A percentile compares a stretch with the other conserved stretches of the same genome.
These are phyloP conservation scores for Acacia pycnantha DNA, from an alignment of 331 rosid genomes.

Conservation along the genomic window DNA sequence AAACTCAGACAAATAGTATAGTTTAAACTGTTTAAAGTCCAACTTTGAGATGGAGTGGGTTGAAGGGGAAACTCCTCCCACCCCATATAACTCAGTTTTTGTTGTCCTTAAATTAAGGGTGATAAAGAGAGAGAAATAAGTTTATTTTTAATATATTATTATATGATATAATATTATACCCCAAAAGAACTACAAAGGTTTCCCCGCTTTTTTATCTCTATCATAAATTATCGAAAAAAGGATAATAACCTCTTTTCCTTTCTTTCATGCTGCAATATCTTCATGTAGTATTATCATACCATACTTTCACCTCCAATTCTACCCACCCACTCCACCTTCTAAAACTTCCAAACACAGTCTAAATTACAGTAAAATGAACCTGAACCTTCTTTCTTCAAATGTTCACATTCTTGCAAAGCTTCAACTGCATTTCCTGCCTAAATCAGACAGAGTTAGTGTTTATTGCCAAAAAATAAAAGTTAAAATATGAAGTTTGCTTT, in stretches of 20 bases:
- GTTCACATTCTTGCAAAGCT: slow-evolving; percentile 82
- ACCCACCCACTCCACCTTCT: not conserved
- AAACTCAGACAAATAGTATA: not conserved
- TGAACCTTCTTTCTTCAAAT: slow-evolving; percentile 72
- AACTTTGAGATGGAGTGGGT: not conserved
- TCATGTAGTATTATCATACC: not conserved
- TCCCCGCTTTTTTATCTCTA: not conserved
- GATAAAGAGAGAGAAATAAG: not conserved
- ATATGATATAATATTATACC: not conserved
- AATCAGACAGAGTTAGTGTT: slow-evolving; percentile 26
- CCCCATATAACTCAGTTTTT: not conserved
- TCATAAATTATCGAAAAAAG: not conserved
- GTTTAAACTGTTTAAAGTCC: not conserved
- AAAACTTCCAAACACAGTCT: not conserved
- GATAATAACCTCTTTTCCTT: not conserved
- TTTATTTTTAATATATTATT: not conserved
- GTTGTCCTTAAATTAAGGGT: not conserved
- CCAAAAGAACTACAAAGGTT: not conserved
- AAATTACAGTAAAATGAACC: slow-evolving; percentile 23
- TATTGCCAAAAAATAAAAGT: not conserved
- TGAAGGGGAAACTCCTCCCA: not conserved
- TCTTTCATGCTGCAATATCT: not conserved
- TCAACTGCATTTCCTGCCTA: slow-evolving; percentile 82
- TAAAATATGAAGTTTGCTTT: not conserved
- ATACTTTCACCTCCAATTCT: not conserved